A percentile compares a stretch with the other conserved stretches of the same genome.
Conservation (phyloP, 164 flowering plant genomes). For the Stephania yunnanensis region DNA sequence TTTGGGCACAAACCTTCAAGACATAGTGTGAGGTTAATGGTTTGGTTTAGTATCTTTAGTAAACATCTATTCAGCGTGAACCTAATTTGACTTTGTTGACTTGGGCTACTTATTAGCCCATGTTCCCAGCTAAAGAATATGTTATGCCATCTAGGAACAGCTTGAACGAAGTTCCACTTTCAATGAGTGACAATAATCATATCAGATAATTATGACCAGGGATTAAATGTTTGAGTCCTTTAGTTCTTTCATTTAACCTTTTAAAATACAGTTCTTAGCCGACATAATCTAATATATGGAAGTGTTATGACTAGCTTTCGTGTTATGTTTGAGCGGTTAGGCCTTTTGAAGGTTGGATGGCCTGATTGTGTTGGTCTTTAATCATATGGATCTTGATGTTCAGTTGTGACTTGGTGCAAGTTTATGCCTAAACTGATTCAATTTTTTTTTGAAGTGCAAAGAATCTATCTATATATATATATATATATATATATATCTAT, state of each 20-base stretch:
- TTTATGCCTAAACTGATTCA: not conserved
- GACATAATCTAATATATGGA: not conserved
- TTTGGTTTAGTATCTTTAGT: not conserved
- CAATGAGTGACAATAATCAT: not conserved
- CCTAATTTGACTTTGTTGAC: not conserved
- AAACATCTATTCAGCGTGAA: not conserved
- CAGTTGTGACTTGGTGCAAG: too few relatives aligned
- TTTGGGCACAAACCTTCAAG: not conserved
- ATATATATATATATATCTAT: too few relatives aligned
- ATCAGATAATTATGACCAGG: not conserved
- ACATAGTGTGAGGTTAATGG: not conserved
- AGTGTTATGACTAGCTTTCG: not conserved
- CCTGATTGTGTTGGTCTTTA: not conserved
- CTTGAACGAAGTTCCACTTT: not conserved
- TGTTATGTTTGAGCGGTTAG: not conserved
- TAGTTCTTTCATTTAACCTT: not conserved
- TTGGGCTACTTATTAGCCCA: not conserved
- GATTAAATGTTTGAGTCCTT: not conserved
- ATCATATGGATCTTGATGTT: too few relatives aligned
- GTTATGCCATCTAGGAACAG: not conserved
- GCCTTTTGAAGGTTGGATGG: not conserved
- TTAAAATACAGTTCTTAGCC: not conserved
- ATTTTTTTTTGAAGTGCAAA: not conserved
- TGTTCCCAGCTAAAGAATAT: not conserved
- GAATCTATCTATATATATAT: too few relatives aligned